Percentiles rank a stretch among this genome's conserved stretches.
Evolutionary conservation across 257 asterid species (phyloP).

Genomic region (Scutellaria minor): DNA sequence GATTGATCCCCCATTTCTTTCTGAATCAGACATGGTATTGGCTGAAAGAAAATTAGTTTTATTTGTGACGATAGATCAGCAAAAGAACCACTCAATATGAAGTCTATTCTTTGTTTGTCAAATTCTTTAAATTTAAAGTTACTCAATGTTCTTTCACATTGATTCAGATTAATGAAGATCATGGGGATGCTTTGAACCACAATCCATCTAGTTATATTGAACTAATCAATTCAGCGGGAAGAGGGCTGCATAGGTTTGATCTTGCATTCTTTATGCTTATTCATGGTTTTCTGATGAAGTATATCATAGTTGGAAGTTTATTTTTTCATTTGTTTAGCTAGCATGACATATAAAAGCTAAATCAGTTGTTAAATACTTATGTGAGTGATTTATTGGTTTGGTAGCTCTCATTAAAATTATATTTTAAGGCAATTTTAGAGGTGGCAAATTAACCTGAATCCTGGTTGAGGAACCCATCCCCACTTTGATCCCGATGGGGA

Average conservation of each 20-base stretch:
- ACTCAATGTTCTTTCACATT: slow-evolving; percentile 35
- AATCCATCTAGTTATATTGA: slow-evolving; percentile 60
- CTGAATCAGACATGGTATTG: slow-evolving; percentile 2
- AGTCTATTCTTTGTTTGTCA: slow-evolving; percentile 29
- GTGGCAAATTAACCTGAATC: too few relatives aligned
- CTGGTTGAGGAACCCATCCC: too few relatives aligned
- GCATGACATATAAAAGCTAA: slow-evolving; percentile 13
- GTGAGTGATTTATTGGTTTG: background rate
- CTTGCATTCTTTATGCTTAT: slow-evolving; percentile 36
- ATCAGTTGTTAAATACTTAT: slow-evolving; percentile 20
- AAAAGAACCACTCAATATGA: slow-evolving; percentile 25
- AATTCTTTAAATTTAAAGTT: slow-evolving; percentile 5
- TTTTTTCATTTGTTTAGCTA: slow-evolving; percentile 10
- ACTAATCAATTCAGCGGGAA: slow-evolving; percentile 59
- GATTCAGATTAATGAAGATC: slow-evolving; percentile 70
- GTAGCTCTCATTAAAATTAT: background rate
- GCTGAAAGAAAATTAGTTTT: background rate
- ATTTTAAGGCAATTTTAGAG: slow-evolving; percentile 9
- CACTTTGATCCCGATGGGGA: too few relatives aligned
- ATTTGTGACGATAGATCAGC: slow-evolving; percentile 18
- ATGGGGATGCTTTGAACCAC: slow-evolving; percentile 52
- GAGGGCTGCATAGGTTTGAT: slow-evolving; percentile 81
- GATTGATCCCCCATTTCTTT: slow-evolving; percentile 6
- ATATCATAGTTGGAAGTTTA: slow-evolving; percentile 15
- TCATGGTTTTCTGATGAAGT: slow-evolving; percentile 1